A percentile compares a stretch with the other conserved stretches of the same genome.
phyloP scores from a whole-genome alignment of 2,329 filamentous ascomycete species.

The Cladosporium velox region DNA sequence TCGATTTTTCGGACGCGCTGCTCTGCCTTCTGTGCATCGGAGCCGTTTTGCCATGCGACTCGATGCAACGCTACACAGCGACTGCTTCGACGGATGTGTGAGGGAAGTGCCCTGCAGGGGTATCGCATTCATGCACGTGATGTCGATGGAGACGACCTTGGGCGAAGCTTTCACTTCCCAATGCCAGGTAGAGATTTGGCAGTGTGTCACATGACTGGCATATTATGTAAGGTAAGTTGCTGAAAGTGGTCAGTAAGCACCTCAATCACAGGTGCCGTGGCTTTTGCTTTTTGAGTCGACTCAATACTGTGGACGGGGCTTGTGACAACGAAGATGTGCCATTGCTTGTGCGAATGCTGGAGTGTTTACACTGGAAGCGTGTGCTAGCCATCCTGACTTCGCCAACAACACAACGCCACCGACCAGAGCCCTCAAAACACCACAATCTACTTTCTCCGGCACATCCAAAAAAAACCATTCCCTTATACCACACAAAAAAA shows the following conservation, averaged over 20 bases:
- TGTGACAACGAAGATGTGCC: not conserved
- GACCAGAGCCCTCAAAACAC: not conserved
- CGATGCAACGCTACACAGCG: slow-evolving; percentile 13
- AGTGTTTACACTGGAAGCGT: not conserved
- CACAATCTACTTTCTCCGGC: not conserved
- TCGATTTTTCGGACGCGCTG: not conserved
- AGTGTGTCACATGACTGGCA: not conserved
- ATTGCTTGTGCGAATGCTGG: not conserved
- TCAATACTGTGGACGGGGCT: not conserved
- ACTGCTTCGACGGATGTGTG: not conserved
- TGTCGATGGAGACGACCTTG: not conserved
- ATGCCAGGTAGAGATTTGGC: not conserved
- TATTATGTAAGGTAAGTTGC: not conserved
- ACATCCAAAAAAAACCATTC: not conserved
- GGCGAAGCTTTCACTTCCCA: not conserved
- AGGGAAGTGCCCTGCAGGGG: not conserved
- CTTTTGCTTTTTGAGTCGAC: not conserved
- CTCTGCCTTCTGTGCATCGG: not conserved
- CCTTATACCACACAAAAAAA: not conserved
- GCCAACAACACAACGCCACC: not conserved
- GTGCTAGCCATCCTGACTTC: not conserved
- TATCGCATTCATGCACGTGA: not conserved
- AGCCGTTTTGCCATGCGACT: not conserved
- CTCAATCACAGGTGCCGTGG: too few species aligned
- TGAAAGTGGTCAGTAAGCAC: not conserved